Base-by-base conservation (phyloP, 2,329 filamentous ascomycete genomes). In the Curvularia sp. region DNA sequence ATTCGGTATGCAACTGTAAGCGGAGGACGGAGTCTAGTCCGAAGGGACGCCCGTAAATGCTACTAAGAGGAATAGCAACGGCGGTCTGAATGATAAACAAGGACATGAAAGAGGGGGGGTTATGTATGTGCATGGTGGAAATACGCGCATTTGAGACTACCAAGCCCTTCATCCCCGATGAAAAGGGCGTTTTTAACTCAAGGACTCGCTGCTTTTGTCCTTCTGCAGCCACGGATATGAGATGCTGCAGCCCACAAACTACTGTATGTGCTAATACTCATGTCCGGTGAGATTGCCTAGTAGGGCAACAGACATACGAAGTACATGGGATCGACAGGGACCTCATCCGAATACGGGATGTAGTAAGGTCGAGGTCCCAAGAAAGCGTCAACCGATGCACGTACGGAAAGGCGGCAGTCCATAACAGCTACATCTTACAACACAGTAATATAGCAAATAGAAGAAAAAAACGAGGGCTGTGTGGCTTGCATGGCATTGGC, bases 251-350 rank as follows among this genome's bases (percentile, higher is more conserved):
- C 9, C 12, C 12, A 47, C 9, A 28, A 12, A 31, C 26, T 22
- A 9, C 18, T 18, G 15, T 18, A 31, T 18, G 42, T 28, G 5
- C 26, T 28, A 28, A 8, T 24, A 24, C 22, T 24, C 22, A 28
- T 28, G 6, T 8, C 26, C 26, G 6, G 26, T 28, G 26, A 28
- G 30, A 26, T 24, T 22, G 35, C 13, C 18, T n/a, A 28, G n/a
- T 7, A 24, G 28, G 33, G 4, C 28, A 35, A 55, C 48, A 41
- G 33, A 38, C 38, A 31, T 48, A 13, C 30, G 1, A 7, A 15
- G 24, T 18, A 1, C 18, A 18, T 18, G 22, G 10, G 42, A 59
- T 56, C 57, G 48, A 43, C 57, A 59, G 57, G 53, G 22, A 56
- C 26, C 57, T 43, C 3, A 24, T 15, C 13, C 15, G 18, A 41